A percentile compares a stretch with the other conserved stretches of the same genome.
Conservation (phyloP, 148 eudicot genomes). For the Rhododendron mucronatum region DNA sequence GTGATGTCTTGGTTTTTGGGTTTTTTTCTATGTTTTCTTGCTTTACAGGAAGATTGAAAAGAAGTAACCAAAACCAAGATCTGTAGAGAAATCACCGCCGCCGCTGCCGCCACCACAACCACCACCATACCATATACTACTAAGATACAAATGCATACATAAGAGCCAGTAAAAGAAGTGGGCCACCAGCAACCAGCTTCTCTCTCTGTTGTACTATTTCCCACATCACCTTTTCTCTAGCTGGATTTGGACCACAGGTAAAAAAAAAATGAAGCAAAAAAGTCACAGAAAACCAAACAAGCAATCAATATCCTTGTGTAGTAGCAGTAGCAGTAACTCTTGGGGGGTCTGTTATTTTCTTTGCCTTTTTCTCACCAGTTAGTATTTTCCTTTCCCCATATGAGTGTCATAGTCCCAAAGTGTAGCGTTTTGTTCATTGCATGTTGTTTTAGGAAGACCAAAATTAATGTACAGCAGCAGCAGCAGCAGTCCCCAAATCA, state of each 20-base stretch:
- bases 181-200: constrained; percentile 20
- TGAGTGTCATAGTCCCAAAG: constrained; percentile 9
- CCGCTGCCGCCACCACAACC: not conserved
- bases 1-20: not conserved
- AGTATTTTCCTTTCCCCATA: not conserved
- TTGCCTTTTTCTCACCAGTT: constrained; percentile 5
- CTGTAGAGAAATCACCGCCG: constrained; percentile 14
- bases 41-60: constrained; percentile 25
- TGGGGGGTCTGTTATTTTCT: constrained; percentile 6
- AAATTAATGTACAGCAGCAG: constrained; percentile 8
- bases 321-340: not conserved
- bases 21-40: not conserved
- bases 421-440: constrained; percentile 10
- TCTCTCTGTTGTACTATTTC: constrained; percentile 23
- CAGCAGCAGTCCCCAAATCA: not conserved
- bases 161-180: constrained; percentile 25
- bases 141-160: constrained; percentile 31
- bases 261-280: not conserved
- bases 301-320: constrained; percentile 15
- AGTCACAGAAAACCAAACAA: constrained; percentile 2
- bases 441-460: not conserved
- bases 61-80: constrained; percentile 18
- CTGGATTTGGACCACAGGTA: constrained; percentile 17
- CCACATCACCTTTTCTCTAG: constrained; percentile 11
- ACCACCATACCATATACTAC: constrained; percentile 22